Percentiles rank a stretch among this genome's conserved stretches.
Conservation (phyloP, 257 asterid species). For the Solanum pennellii region DNA sequence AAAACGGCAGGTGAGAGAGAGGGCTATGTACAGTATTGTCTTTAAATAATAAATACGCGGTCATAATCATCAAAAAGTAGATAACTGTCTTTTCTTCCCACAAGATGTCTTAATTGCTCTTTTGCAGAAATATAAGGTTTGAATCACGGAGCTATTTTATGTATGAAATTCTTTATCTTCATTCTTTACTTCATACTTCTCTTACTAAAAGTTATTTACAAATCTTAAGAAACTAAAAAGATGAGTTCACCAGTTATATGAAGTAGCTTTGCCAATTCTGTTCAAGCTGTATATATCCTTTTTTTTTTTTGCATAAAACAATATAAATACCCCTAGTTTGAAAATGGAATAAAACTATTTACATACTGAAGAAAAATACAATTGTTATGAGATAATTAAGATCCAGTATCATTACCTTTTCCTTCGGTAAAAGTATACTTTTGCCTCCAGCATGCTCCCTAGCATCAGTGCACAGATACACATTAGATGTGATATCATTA, state of each 20-base stretch:
- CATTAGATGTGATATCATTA: slow-evolving; percentile 24
- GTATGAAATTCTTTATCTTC: background rate
- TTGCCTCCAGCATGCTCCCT: slow-evolving; percentile 44
- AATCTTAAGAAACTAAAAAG: background rate
- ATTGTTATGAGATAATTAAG: background rate
- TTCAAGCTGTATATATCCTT: background rate
- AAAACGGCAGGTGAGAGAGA: background rate
- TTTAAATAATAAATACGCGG: background rate
- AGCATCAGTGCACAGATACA: slow-evolving; percentile 42
- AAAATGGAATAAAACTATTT: background rate
- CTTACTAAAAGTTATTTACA: background rate
- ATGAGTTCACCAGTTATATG: background rate
- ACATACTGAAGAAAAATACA: background rate
- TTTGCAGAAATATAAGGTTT: background rate
- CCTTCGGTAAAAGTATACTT: slow-evolving; percentile 30
- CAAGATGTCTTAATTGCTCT: background rate
- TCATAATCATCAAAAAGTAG: background rate
- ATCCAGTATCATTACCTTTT: slow-evolving; percentile 35
- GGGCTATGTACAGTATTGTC: background rate
- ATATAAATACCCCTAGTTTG: background rate
- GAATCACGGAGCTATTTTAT: background rate
- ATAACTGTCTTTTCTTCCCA: background rate
- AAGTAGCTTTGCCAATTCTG: background rate
- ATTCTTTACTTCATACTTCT: background rate
- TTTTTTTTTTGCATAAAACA: background rate